These are phyloP conservation scores for Wickerhamiella spandovensis DNA, from an alignment of 805 yeast species.

Conservation along the genomic window DNA sequence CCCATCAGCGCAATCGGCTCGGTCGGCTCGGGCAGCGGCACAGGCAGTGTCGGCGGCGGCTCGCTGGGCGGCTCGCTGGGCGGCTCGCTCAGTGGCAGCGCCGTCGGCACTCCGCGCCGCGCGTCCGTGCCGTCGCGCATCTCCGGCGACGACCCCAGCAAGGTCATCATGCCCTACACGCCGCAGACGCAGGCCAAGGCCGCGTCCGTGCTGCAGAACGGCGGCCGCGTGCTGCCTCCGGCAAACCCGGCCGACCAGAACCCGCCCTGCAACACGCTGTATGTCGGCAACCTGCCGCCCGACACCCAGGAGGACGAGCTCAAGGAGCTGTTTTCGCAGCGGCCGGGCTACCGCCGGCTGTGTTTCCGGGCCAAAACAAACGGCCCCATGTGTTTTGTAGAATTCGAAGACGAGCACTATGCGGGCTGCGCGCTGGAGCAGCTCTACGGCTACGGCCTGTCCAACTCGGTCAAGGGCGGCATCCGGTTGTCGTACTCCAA, in stretches of 20 bases:
- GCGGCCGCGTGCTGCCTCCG: slow-evolving; percentile 28
- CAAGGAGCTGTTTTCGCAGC: slow-evolving; percentile 72
- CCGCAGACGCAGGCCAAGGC: slow-evolving; percentile 23
- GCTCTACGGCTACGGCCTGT: slow-evolving; percentile 81
- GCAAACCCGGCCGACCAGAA: slow-evolving; percentile 98
- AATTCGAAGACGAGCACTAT: slow-evolving; percentile 87
- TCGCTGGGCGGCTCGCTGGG: neutral
- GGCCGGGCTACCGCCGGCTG: slow-evolving; percentile 82
- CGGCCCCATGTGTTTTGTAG: slow-evolving; percentile 99
- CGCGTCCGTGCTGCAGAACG: slow-evolving; percentile 26
- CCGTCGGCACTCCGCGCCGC: neutral
- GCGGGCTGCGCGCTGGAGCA: slow-evolving; percentile 93
- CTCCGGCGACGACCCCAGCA: slow-evolving; percentile 6
- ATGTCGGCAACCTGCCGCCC: slow-evolving; percentile 94
- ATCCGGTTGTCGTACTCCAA: slow-evolving; percentile 87
- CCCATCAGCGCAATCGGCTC: neutral
- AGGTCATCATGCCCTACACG: slow-evolving; percentile 22
- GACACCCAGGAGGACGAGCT: slow-evolving; percentile 92
- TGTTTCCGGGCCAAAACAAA: slow-evolving; percentile 76
- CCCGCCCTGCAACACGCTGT: slow-evolving; percentile 94
- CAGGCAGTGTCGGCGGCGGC: neutral
- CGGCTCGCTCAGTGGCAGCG: neutral
- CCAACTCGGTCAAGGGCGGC: slow-evolving; percentile 85
- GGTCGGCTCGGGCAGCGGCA: neutral
- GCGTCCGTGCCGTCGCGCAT: neutral